Percentiles rank a stretch among this genome's conserved stretches.
Evolutionary conservation across 2,329 filamentous ascomycete genomes (phyloP).

Genomic region (Apiospora malaysiana): DNA sequence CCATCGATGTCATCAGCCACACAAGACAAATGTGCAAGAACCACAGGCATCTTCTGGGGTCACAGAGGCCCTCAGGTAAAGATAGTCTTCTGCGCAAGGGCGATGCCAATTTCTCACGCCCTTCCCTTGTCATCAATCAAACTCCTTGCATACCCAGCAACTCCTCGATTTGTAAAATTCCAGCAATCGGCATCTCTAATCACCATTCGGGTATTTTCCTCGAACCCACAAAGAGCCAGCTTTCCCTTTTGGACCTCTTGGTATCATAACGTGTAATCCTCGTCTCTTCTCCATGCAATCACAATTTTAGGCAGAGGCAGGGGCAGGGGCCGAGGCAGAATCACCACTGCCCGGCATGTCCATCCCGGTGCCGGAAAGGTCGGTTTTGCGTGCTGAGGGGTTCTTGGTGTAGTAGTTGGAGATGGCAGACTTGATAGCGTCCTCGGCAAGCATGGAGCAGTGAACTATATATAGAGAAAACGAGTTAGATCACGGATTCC

Average conservation of each 20-base stretch:
- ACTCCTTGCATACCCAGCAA: conserved; percentile 11
- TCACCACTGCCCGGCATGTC: conserved; percentile 14
- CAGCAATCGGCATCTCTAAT: not conserved
- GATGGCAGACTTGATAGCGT: conserved; percentile 91
- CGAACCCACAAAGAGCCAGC: not conserved
- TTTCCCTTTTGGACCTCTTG: not conserved
- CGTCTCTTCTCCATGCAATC: not conserved
- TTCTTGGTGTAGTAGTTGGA: conserved; percentile 93
- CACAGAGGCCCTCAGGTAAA: not conserved
- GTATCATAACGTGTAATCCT: not conserved
- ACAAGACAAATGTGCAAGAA: not conserved
- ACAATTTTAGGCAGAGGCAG: not conserved
- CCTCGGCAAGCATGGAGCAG: conserved; percentile 91
- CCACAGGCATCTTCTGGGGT: not conserved
- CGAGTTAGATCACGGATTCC: conserved; percentile 1
- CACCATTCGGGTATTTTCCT: not conserved
- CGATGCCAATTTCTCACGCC: not conserved
- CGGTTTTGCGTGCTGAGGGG: conserved; percentile 74
- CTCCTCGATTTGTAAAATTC: not conserved
- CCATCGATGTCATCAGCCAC: not conserved
- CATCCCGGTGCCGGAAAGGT: conserved; percentile 72
- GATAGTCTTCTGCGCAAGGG: conserved; percentile 1
- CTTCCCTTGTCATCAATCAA: conserved; percentile 10
- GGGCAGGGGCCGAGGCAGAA: not conserved
- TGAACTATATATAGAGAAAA: conserved; percentile 64